phyloP scores from a whole-genome alignment of 495 filamentous ascomycete species.

The Neurospora sp. region DNA sequence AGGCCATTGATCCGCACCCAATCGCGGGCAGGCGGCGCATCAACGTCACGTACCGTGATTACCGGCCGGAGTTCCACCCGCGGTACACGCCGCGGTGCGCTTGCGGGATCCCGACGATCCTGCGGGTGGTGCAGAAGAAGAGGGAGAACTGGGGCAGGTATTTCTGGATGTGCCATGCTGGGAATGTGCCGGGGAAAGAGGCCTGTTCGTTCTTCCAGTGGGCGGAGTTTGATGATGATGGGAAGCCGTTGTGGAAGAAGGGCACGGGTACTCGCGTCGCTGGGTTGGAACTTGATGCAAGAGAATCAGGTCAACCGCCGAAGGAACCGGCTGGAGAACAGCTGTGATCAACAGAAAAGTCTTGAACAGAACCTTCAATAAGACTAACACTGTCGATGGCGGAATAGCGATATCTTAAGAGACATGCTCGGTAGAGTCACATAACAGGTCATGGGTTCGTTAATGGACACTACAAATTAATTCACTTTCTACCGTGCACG shows the following conservation, averaged over 20 bases:
- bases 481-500: neutral
- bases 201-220: constrained; percentile 78
- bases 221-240: constrained; percentile 83
- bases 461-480: neutral
- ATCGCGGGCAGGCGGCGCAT: constrained; percentile 69
- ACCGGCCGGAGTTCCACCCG: constrained; percentile 65
- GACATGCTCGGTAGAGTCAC: neutral
- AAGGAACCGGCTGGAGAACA: neutral
- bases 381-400: neutral
- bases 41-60: constrained; percentile 90
- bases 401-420: neutral
- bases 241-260: constrained; percentile 57
- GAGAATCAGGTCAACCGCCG: neutral
- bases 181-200: constrained; percentile 63
- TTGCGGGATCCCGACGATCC: constrained; percentile 59
- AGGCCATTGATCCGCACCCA: constrained; percentile 70
- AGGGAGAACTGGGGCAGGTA: constrained; percentile 67
- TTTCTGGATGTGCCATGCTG: constrained; percentile 89
- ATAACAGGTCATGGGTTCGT: neutral
- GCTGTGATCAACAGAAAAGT: neutral
- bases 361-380: neutral
- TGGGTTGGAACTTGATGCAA: neutral
- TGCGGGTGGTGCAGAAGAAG: constrained; percentile 70
- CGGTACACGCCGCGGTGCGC: constrained; percentile 50
- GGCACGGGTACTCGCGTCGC: neutral